Evolutionary conservation across 495 filamentous ascomycete genomes (phyloP), one percentile per base, ranked within the genome.

Genomic region (Podospora australis): DNA sequence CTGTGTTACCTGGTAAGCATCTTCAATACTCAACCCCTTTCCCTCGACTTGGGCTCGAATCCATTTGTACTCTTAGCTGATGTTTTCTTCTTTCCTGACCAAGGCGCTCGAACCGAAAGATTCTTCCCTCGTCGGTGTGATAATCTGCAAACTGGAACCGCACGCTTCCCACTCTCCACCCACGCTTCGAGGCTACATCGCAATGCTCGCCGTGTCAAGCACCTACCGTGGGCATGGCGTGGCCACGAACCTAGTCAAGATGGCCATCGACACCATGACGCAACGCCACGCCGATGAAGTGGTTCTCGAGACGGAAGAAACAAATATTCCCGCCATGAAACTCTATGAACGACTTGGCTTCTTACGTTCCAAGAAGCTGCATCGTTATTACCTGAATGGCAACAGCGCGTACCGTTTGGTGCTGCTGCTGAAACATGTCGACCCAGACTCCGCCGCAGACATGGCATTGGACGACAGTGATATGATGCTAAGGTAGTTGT

Each of bases 371-470:
- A 99, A 99, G 69, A 83, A 87, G 39, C 72, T 99, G 32, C 90
- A 97, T 62, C 78, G 94, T 36, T 99, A 99, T 60, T 99, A 99
- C 58, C 66, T 99, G 38, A 97, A 96, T 59, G 94, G 94, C 8
- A 97, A 90, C 64, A 92, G 88, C 35, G 94, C 94, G 1, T 97
- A 90, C 65, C 73, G 94, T 29, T 70, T 99, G 10, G 78, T 96
- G 17, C 67, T 99, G 36, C 85, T 90, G 47, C 69, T 98, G 44
- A 95, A 86, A 65, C 42, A 61, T 3, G 44, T 62, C n/a, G 67
- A 68, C 9, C 50, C 56, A 7, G 70, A 70, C 39, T 39, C 44
- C 5, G 52, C 50, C 6, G 42, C 46, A 16, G 57, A 63, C 11
- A 34, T 52, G 14, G 47, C 50, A 1, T 48, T 68, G 45, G 63